phyloP scores from a whole-genome alignment of 2,329 filamentous ascomycete genomes.

The Lachnellula occidentalis region DNA sequence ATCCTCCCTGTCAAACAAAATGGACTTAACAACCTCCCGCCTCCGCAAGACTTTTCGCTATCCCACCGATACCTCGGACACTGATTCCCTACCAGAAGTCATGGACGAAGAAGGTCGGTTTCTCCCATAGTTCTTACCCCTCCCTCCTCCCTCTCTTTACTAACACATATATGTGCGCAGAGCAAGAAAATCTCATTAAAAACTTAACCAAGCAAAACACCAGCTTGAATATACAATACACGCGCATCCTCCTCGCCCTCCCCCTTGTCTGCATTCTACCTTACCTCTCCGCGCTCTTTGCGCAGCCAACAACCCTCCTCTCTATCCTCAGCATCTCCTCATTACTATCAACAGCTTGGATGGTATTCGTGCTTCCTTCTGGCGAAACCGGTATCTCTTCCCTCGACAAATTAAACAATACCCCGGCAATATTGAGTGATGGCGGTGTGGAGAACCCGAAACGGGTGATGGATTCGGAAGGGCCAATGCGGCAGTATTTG shows the following conservation, averaged over 20 bases:
- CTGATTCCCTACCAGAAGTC: slow-evolving; percentile 50
- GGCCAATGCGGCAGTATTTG: slow-evolving; percentile 52
- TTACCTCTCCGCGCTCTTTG: slow-evolving; percentile 47
- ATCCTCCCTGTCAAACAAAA: slow-evolving; percentile 11
- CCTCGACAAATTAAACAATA: slow-evolving; percentile 41
- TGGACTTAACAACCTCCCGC: slow-evolving; percentile 44
- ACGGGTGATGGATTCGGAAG: slow-evolving; percentile 20
- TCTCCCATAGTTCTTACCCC: not conserved
- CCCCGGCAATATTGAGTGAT: not conserved
- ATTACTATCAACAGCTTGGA: slow-evolving; percentile 56
- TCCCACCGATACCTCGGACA: slow-evolving; percentile 53
- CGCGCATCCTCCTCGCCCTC: slow-evolving; percentile 52
- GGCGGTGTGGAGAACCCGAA: not conserved
- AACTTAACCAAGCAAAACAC: slow-evolving; percentile 50
- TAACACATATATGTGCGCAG: slow-evolving; percentile 35
- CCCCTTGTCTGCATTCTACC: slow-evolving; percentile 51
- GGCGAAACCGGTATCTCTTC: slow-evolving; percentile 46
- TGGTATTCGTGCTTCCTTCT: slow-evolving; percentile 51
- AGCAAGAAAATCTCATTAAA: slow-evolving; percentile 60
- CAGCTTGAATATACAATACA: slow-evolving; percentile 52
- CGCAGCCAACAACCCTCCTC: slow-evolving; percentile 29
- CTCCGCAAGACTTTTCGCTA: slow-evolving; percentile 75
- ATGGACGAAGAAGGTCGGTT: slow-evolving; percentile 68
- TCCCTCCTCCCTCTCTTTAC: not conserved
- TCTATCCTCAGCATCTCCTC: slow-evolving; percentile 57